Evolutionary conservation across 345 rosid genomes (phyloP), one percentile per base, ranked within the genome.

Genomic region (Eucalyptus erythrocorys): DNA sequence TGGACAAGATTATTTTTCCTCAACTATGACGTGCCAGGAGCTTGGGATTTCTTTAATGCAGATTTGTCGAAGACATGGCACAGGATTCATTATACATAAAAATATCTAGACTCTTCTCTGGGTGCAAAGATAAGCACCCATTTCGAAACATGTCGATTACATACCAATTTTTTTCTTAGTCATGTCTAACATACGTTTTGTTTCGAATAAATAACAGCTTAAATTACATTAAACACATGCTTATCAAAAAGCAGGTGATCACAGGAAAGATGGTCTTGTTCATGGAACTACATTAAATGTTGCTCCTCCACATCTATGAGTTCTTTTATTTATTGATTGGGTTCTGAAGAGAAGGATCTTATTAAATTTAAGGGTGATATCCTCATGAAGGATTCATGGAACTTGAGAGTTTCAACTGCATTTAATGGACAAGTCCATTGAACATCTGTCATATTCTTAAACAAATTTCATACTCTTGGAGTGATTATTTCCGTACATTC

Each of bases 1-100:
- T 96, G 89, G 92, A 96, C 93, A 92, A 91, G 90, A 96, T 94
- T 91, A 89, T 96, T 88, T 92, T 95, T 91, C 53, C 61, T 32
- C 86, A 42, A 26, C 90, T 86, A 43, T 86, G 40, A 76, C 48
- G 55, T 49, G 10, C 30, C 17, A 15, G 21, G 45, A 48, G 37
- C 21, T n/a, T 26, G 43, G 86, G 86, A 85, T 85, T 85, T 24
- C 21, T 84, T 42, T 85, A 49, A 30, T 48, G 37, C 51, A 85
- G 51, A 48, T 85, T 48, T 48, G 87, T 22, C 47, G 15, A 40
- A 71, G 51, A 84, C 53, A 4, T n/a, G 37, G 53, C 19, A 7
- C 32, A 45, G 86, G 86, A 84, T 85, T 48, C 47, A 21, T 76
- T 21, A 76, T 76, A 76, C 84, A 76, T 76, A 76, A 40, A 40